Conservation (phyloP, 305 asterid species). For the Nicotiana rustica region DNA sequence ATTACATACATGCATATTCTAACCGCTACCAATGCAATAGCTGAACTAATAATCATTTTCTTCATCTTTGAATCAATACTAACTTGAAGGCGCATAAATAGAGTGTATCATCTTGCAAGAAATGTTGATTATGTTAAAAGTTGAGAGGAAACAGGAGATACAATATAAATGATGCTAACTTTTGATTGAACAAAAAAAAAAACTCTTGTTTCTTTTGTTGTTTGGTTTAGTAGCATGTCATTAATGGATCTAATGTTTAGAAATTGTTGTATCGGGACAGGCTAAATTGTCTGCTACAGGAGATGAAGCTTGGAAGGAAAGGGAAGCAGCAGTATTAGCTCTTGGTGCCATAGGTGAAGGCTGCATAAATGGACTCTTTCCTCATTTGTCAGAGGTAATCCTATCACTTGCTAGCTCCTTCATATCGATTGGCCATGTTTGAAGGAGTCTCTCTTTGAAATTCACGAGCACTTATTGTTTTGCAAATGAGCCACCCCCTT, state of each 20-base stretch:
- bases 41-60: too few species aligned
- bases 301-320: slow-evolving; percentile 96
- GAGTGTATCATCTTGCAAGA: too few species aligned
- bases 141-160: too few species aligned
- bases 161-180: too few species aligned
- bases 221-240: background rate
- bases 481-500: background rate
- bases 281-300: slow-evolving; percentile 68
- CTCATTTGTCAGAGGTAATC: slow-evolving; percentile 82
- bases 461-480: background rate
- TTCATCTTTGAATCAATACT: too few species aligned
- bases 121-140: too few species aligned
- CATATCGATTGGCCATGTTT: background rate
- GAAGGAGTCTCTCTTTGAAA: background rate
- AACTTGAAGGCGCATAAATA: too few species aligned
- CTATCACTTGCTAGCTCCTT: slow-evolving; percentile 28
- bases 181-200: too few species aligned
- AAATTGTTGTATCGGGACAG: slow-evolving; percentile 48
- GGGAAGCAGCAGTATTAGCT: slow-evolving; percentile 98
- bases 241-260: slow-evolving; percentile 25
- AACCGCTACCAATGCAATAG: too few species aligned
- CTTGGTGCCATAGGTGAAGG: slow-evolving; percentile 99
- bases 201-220: too few species aligned
- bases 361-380: slow-evolving; percentile 94
- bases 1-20: too few species aligned